Base-by-base conservation (phyloP, 2,329 filamentous ascomycete species). In the Chaetomium globosum region DNA sequence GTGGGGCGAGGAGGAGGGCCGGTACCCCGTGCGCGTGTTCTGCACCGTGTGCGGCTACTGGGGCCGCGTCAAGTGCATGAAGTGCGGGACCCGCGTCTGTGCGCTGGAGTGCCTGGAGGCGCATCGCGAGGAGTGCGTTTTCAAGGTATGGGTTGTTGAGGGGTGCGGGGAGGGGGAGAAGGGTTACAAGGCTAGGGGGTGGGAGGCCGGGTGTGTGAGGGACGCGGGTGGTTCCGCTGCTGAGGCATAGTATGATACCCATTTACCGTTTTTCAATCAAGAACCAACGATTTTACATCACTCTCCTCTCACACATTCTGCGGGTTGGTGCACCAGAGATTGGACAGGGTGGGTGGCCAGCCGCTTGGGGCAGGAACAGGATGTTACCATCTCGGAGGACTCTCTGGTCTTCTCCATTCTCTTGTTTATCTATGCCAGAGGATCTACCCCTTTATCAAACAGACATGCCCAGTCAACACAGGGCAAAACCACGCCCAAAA, bases 21-120 rank as follows among this genome's bases (percentile, higher is more conserved):
- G 67, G 53, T 87, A 87, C 68, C 88, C 89, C 2, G 79, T 80
- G 55, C 81, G 90, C 65, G 79, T 80, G 43, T 94, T 93, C 75
- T 94, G 91, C 77, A 89, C 89, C 74, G 86, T 92, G 36, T 94
- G 91, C 74, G 91, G 91, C 16, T 93, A 93, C 77, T 93, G 91
- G 90, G 91, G 90, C 2, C 80, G 87, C 49, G 87, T 92, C 54
- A 85, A 83, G 76, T 94, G 91, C 78, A 84, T 88, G 75, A 91
- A 90, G 79, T 94, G 91, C 77, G 90, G 90, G n/a, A 85, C 85
- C 54, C 82, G 88, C 71, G 87, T 91, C n/a, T 94, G 91, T 75
- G 90, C 89, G 48, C 76, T 93, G 70, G 88, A 91, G 65, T 93
- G 91, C 72, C 81, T 92, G 71, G 86, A 87, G 73, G 81, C 84